phyloP scores from a whole-genome alignment of 2,329 filamentous ascomycete species.

The Cladophialophora immunda region DNA sequence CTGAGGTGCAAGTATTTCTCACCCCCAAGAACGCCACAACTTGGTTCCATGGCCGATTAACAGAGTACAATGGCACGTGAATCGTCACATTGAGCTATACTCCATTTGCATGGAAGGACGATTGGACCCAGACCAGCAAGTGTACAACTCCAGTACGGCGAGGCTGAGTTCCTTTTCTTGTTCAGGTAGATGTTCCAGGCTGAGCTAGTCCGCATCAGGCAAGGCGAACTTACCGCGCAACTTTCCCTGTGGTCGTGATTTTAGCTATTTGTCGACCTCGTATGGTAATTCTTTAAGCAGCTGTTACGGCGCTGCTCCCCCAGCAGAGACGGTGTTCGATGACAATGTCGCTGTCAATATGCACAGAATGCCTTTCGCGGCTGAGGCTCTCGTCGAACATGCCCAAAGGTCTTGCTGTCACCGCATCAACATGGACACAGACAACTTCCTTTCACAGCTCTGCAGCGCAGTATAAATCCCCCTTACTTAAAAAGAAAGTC shows the following conservation, averaged over 20 bases:
- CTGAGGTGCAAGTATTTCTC: not conserved
- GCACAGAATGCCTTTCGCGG: conserved; percentile 35
- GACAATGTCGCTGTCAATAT: conserved; percentile 36
- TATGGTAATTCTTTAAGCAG: not conserved
- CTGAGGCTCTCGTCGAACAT: conserved; percentile 26
- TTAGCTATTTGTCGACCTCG: not conserved
- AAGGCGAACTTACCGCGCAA: not conserved
- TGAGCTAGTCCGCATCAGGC: not conserved
- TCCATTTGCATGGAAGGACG: no score
- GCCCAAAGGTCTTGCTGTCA: conserved; percentile 4
- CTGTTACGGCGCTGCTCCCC: not conserved
- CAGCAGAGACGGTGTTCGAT: not conserved
- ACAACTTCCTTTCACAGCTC: conserved; percentile 55
- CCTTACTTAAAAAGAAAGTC: conserved; percentile 58
- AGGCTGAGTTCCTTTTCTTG: not conserved
- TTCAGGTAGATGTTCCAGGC: no score
- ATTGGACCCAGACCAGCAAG: no score
- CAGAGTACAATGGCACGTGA: no score
- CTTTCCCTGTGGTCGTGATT: not conserved
- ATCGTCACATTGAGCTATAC: not conserved
- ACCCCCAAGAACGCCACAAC: no score
- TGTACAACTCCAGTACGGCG: not conserved
- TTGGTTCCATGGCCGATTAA: no score
- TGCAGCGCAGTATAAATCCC: conserved; percentile 48
- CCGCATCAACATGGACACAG: conserved; percentile 17